These are phyloP conservation scores for Nitzschia inconspicua DNA, from an alignment of 108 stramenopile genomes.

Conservation along the genomic window DNA sequence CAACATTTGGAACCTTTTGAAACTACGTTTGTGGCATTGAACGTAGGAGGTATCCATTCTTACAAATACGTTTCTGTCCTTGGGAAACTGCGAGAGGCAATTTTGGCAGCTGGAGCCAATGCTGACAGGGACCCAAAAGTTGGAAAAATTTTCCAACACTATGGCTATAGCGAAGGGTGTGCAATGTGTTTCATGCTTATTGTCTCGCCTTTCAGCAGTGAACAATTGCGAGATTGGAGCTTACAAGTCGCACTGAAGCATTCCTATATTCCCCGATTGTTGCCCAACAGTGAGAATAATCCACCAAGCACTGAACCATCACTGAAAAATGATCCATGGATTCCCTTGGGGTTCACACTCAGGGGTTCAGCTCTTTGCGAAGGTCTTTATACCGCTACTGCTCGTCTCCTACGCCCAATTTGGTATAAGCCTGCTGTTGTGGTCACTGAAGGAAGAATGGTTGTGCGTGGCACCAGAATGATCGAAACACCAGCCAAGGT, in stretches of 20 bases:
- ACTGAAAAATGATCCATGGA: slow-evolving; percentile 21
- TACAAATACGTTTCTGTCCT: slow-evolving; percentile 54
- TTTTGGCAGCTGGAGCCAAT: slow-evolving; percentile 54
- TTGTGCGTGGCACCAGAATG: slow-evolving; percentile 29
- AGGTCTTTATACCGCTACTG: slow-evolving; percentile 51
- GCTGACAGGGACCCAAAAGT: slow-evolving; percentile 52
- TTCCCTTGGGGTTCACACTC: slow-evolving; percentile 63
- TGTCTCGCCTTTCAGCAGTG: slow-evolving; percentile 40
- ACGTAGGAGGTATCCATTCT: slow-evolving; percentile 75
- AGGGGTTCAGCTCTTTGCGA: slow-evolving; percentile 69
- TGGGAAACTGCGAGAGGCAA: slow-evolving; percentile 41
- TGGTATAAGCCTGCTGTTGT: slow-evolving; percentile 87
- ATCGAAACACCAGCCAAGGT: slow-evolving; percentile 68
- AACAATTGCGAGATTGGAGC: slow-evolving; percentile 38
- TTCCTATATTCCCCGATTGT: slow-evolving; percentile 10
- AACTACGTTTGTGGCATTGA: slow-evolving; percentile 47
- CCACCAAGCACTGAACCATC: slow-evolving; percentile 9
- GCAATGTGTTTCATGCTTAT: slow-evolving; percentile 76
- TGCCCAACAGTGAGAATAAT: slow-evolving; percentile 7
- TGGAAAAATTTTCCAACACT: slow-evolving; percentile 62
- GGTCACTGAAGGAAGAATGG: slow-evolving; percentile 69
- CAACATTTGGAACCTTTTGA: slow-evolving; percentile 48
- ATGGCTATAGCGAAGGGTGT: slow-evolving; percentile 79
- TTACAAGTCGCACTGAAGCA: slow-evolving; percentile 37
- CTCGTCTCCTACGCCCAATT: slow-evolving; percentile 80